Conservation (phyloP, 495 filamentous ascomycete species). For the Chlorociboria aeruginascens region DNA sequence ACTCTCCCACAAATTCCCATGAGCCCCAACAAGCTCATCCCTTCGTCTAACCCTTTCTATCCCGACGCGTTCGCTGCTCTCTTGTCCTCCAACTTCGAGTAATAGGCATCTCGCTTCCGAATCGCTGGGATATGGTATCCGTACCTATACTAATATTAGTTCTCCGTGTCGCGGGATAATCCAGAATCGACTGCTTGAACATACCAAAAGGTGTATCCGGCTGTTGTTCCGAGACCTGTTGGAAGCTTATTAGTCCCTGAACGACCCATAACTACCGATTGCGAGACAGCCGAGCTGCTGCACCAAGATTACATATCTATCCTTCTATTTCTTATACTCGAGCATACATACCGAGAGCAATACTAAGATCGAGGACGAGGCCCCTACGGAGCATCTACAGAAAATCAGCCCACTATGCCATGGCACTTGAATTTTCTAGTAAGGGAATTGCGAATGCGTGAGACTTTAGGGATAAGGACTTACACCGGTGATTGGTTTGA, state of each 20-base stretch:
- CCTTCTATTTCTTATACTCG: background rate
- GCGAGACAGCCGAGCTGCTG: background rate
- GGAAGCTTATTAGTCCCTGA: slow-evolving; percentile 1
- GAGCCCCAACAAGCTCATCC: background rate
- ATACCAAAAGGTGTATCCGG: slow-evolving; percentile 75
- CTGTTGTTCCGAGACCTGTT: slow-evolving; percentile 53
- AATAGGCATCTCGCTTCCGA: slow-evolving; percentile 63
- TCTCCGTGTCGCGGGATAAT: background rate
- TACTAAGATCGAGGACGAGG: slow-evolving; percentile 68
- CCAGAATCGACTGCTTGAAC: slow-evolving; percentile 15
- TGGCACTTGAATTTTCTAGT: slow-evolving; percentile 5
- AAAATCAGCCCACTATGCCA: slow-evolving; percentile 23
- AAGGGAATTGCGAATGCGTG: background rate
- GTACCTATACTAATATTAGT: slow-evolving; percentile 6
- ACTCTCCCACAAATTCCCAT: background rate
- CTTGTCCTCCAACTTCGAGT: slow-evolving; percentile 63
- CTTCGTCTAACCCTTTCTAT: slow-evolving; percentile 5
- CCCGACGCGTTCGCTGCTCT: slow-evolving; percentile 35
- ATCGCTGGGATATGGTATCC: slow-evolving; percentile 72
- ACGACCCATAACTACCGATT: background rate
- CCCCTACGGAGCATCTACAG: slow-evolving; percentile 59
- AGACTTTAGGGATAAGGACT: slow-evolving; percentile 10
- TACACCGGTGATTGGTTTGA: slow-evolving; percentile 47
- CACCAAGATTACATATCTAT: too few species aligned
- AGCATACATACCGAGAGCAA: slow-evolving; percentile 53